Evolutionary conservation across 1,284 basidiomycete species (phyloP), one percentile per base, ranked within the genome.

Genomic region (Marasmius sp.): DNA sequence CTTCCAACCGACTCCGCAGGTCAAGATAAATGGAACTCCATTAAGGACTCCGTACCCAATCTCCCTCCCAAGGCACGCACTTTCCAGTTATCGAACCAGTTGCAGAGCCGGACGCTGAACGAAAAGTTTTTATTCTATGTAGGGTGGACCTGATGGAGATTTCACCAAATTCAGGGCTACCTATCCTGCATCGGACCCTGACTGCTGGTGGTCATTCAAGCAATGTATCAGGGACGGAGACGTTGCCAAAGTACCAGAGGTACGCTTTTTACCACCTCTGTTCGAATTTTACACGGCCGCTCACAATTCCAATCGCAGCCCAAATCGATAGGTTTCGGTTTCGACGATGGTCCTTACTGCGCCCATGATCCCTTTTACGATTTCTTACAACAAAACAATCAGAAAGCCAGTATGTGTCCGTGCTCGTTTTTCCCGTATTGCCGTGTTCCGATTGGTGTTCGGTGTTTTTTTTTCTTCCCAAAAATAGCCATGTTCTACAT

Each of bases 301-400:
- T 60, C 11, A 11, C 27, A 33, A 10, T 22, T 9, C 11, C 9
- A 52, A 36, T 6, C 47, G 20, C 57, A 83, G 80, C 87, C 88
- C 67, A 75, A 78, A 64, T 87, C 87, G 22, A 82, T 89, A 62
- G 88, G 79, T 55, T 85, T 82, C 63, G 81, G 79, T 2, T 89
- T 88, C 68, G 88, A 89, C 66, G 87, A 89, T 65, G 88, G 88
- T 3, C 93, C 93, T 9, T 91, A 89, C 58, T 92, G 91, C 59
- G 88, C 81, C 1, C 83, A 85, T 60, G 82, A 85, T 57, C 77
- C 77, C 3, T 85, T 90, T 62, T 87, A 91, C 59, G 77, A 89
- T 67, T 90, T 79, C 67, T 77, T 94, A 60, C 70, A 79, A 41
- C 72, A 81, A 53, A 76, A 91, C 64, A 79, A 89, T 64, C 81